Base-by-base conservation (phyloP, 1,139 yeast species). In the Groenewaldozyma sp. region DNA sequence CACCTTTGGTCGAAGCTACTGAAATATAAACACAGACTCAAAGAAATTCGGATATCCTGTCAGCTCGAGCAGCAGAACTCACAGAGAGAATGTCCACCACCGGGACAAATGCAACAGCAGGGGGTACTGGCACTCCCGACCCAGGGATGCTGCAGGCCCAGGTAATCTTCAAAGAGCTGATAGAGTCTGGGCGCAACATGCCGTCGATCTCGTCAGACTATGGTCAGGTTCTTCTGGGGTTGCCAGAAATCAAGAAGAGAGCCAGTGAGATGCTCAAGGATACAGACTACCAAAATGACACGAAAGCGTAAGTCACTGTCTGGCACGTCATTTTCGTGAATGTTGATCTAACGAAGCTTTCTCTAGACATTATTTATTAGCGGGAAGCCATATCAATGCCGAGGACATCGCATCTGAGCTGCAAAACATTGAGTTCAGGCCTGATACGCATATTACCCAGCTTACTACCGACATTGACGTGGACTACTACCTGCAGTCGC, bases 311-410 rank as follows among this genome's bases (percentile, higher is more conserved):
- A 28, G 52, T 45, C 10, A 2, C 14, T 13, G 10, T 21, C 27
- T 10, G 7, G 11, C 10, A 11, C 7, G 11, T 7, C 7, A 22
- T 22, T 11, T 7, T 22, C 20, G 24, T 7, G 19, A 11, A 24
- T 13, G 21, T 20, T 6, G 9, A 19, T 18, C 13, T 20, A 33
- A 17, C 16, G n/a, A 20, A 17, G 16, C 17, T 26, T 19, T 18
- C 20, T 18, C 13, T 37, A 51, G 56, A 0, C 96, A 87, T 54
- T 88, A 88, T 57, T 65, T 88, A 35, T 68, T 91, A 41, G 95
- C 96, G 2, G 83, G 93, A 1, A 82, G 93, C 55, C 96, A 95
- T 0, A 71, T 88, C 40, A 80, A 86, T 42, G 83, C 94, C 34
- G 95, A 86, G 53, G 94, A 86, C 42, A 79, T 91, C 36, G 88